Percentiles rank a stretch among this genome's conserved stretches.
These are phyloP conservation scores for Comarum palustre DNA, from an alignment of 306 rosid species.

Conservation along the genomic window DNA sequence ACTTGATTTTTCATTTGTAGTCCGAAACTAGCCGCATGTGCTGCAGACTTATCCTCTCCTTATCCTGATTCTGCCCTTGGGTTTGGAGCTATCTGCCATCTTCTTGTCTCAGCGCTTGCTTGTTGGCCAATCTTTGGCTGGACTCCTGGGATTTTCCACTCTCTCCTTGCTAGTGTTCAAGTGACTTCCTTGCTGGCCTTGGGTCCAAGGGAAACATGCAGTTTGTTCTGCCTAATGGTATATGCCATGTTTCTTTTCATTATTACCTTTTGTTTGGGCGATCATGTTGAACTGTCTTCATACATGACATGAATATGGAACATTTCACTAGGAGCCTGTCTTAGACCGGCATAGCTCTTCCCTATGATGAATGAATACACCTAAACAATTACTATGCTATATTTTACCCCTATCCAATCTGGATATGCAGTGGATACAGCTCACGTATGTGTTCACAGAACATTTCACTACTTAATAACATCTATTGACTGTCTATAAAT, in stretches of 20 bases:
- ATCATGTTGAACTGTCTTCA: not conserved
- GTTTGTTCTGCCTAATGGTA: constrained; percentile 90
- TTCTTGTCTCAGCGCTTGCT: constrained; percentile 77
- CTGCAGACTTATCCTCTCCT: constrained; percentile 68
- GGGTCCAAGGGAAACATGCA: constrained; percentile 98
- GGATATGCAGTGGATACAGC: too few relatives aligned
- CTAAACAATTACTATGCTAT: not conserved
- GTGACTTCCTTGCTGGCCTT: constrained; percentile 69
- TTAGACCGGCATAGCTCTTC: not conserved
- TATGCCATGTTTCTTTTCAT: constrained; percentile 29
- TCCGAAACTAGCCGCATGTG: constrained; percentile 93
- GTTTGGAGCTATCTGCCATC: constrained; percentile 94
- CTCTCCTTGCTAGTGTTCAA: constrained; percentile 71
- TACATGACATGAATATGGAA: not conserved
- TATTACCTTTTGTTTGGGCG: not conserved
- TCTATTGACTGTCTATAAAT: too few relatives aligned
- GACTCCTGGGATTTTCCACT: constrained; percentile 91
- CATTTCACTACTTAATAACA: too few relatives aligned
- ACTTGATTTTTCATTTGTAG: constrained; percentile 49
- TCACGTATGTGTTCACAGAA: too few relatives aligned
- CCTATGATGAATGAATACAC: not conserved
- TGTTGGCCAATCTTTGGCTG: constrained; percentile 95
- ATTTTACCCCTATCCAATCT: too few relatives aligned
- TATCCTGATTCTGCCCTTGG: constrained; percentile 85
- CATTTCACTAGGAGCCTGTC: not conserved